phyloP scores from a whole-genome alignment of 2,329 filamentous ascomycete species.

The Nannizziopsis barbatae region DNA sequence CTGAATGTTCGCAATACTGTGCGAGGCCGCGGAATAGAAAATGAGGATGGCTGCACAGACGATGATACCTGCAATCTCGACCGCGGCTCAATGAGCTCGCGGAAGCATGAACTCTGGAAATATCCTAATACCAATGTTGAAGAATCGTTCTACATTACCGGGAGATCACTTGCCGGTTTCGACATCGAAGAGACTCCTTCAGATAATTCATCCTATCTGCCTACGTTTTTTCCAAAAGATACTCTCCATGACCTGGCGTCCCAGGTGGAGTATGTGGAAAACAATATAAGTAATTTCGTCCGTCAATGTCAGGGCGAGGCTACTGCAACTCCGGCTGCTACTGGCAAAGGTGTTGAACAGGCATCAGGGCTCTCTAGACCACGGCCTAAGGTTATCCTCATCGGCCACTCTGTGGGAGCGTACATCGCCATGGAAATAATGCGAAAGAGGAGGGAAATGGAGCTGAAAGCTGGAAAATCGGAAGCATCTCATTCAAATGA shows the following conservation, averaged over 20 bases:
- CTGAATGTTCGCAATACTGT: too few species aligned
- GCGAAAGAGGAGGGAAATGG: constrained; percentile 41
- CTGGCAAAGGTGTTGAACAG: background rate
- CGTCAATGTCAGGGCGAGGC: constrained; percentile 14
- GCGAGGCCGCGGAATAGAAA: too few species aligned
- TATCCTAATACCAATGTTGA: constrained; percentile 9
- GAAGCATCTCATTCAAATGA: constrained; percentile 1
- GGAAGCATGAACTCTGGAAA: constrained; percentile 1
- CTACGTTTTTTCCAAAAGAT: background rate
- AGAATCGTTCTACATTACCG: constrained; percentile 5
- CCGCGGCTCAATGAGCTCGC: constrained; percentile 3
- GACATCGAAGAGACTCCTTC: constrained; percentile 18
- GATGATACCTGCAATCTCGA: background rate
- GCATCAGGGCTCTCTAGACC: constrained; percentile 11
- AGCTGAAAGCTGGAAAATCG: background rate
- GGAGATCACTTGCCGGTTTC: constrained; percentile 21
- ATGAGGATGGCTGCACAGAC: too few species aligned
- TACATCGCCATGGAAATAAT: constrained; percentile 62
- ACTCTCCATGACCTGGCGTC: constrained; percentile 34
- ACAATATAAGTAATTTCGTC: constrained; percentile 34
- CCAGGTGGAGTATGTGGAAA: constrained; percentile 41
- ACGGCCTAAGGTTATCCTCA: constrained; percentile 45
- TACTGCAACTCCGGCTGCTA: background rate
- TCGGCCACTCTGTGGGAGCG: constrained; percentile 63
- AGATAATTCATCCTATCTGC: background rate